phyloP scores from a whole-genome alignment of 257 asterid genomes.

The Lycium ferocissimum region DNA sequence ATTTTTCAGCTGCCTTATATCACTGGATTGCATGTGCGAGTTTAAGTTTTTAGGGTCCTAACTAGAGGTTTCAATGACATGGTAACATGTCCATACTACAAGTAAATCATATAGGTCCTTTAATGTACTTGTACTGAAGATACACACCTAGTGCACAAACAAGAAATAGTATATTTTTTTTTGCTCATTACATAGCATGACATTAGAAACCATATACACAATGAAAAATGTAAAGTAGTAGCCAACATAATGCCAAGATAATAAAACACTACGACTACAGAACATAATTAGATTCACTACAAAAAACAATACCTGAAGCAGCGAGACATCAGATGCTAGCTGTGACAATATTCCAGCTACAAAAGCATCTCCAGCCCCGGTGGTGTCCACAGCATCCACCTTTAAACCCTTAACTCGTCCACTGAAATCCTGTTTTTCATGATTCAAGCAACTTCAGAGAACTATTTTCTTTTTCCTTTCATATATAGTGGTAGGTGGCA shows the following conservation, averaged over 20 bases:
- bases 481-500: neutral
- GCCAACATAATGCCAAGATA: too few relatives aligned
- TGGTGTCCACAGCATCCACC: slow-evolving; percentile 87
- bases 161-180: neutral
- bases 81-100: neutral
- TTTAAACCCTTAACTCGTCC: slow-evolving; percentile 89
- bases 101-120: neutral
- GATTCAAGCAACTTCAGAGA: slow-evolving; percentile 2
- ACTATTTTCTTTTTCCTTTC: neutral
- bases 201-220: neutral
- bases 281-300: neutral
- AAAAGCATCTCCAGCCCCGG: slow-evolving; percentile 99
- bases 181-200: neutral
- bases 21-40: neutral
- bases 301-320: slow-evolving; percentile 65
- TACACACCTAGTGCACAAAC: neutral
- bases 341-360: slow-evolving; percentile 95
- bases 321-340: slow-evolving; percentile 70
- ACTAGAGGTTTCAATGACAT: neutral
- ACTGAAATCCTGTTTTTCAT: slow-evolving; percentile 69
- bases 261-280: neutral
- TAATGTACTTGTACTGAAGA: neutral
- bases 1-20: slow-evolving; percentile 11
- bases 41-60: neutral
- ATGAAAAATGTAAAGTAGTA: too few relatives aligned